Evolutionary conservation across 495 filamentous ascomycete species (phyloP).

Genomic region (Stereocaulon alpinum): DNA sequence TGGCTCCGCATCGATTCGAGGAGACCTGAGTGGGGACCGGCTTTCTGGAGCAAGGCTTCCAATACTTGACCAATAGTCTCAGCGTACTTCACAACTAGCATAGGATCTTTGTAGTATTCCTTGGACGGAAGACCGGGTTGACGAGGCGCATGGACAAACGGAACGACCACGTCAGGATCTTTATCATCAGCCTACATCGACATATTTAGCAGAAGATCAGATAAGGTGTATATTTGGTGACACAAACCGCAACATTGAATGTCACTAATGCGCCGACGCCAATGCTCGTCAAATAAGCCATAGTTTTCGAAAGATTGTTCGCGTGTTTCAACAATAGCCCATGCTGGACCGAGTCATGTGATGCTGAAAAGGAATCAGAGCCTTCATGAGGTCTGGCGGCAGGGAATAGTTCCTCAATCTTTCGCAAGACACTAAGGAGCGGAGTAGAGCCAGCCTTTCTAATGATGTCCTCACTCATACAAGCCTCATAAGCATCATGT

Average conservation of each 20-base stretch:
- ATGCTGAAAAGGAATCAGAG: neutral
- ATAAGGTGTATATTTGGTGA: neutral
- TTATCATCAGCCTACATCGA: constrained; percentile 44
- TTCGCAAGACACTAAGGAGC: constrained; percentile 37
- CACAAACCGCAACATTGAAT: constrained; percentile 39
- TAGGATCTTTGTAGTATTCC: constrained; percentile 52
- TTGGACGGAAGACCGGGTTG: constrained; percentile 51
- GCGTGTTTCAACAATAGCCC: constrained; percentile 19
- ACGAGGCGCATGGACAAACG: constrained; percentile 42
- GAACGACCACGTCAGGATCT: constrained; percentile 53
- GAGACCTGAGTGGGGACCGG: constrained; percentile 1
- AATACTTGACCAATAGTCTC: constrained; percentile 38
- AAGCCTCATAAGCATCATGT: constrained; percentile 52
- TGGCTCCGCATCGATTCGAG: constrained; percentile 24
- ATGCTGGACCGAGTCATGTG: neutral
- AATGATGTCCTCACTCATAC: constrained; percentile 48
- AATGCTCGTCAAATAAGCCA: constrained; percentile 44
- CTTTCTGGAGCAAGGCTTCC: constrained; percentile 22
- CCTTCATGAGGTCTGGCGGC: constrained; percentile 19
- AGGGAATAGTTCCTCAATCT: constrained; percentile 45
- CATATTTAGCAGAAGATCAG: constrained; percentile 4
- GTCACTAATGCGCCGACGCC: constrained; percentile 41
- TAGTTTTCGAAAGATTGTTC: constrained; percentile 38
- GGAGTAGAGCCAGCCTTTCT: constrained; percentile 45
- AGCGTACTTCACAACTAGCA: constrained; percentile 44